Conservation (phyloP, 176 grass and related monocot species). For the Phoenix dactylifera region DNA sequence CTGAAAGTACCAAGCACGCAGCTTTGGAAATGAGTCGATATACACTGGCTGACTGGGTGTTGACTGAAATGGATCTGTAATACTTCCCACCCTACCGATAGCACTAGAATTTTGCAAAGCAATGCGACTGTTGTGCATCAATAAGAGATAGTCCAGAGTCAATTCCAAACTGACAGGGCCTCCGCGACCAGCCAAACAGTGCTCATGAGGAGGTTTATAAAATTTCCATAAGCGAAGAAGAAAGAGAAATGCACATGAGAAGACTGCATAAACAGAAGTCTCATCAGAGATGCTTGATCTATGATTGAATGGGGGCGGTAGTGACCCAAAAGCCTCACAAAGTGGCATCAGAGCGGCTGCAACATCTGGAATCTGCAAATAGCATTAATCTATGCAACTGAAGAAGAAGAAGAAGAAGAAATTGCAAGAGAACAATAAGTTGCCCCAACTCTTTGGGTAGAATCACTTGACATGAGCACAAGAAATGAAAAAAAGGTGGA, state of each 20-base stretch:
- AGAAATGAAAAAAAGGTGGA: too few species aligned
- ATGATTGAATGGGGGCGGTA: background rate
- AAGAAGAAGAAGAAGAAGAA: too few species aligned
- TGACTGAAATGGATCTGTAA: background rate
- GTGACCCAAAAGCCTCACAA: conserved; percentile 15
- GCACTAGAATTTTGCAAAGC: too few species aligned
- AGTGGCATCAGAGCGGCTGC: conserved; percentile 7
- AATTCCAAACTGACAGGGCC: conserved; percentile 3
- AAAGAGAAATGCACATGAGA: conserved; percentile 15
- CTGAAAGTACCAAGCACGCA: conserved; percentile 14
- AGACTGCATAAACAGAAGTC: conserved; percentile 3
- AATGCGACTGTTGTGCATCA: conserved; percentile 10
- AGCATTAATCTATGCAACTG: too few species aligned
- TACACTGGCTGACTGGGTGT: conserved; percentile 2
- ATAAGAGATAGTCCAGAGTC: conserved; percentile 3
- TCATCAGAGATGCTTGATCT: background rate
- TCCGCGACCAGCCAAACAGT: background rate
- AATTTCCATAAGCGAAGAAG: conserved; percentile 14
- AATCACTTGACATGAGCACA: too few species aligned
- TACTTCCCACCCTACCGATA: background rate
- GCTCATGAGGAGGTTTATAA: conserved; percentile 2
- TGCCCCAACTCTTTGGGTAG: too few species aligned
- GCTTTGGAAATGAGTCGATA: conserved; percentile 15
- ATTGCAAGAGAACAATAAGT: too few species aligned
- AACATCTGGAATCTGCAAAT: conserved; percentile 13